Conservation (phyloP, 2,329 filamentous ascomycete species). For the Dothistroma pini region DNA sequence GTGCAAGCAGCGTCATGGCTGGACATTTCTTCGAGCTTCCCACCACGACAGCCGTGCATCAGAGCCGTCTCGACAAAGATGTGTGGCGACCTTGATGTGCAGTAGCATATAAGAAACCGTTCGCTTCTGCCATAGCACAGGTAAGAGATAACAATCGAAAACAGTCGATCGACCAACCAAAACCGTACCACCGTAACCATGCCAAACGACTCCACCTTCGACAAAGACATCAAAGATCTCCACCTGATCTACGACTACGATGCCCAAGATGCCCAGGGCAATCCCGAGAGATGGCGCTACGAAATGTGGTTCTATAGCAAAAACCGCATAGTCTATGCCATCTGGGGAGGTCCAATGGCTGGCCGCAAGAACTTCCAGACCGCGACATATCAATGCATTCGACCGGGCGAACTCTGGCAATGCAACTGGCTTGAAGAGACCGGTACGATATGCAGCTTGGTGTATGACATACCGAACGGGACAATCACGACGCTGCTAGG, state of each 20-base stretch:
- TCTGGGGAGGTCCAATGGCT: constrained; percentile 59
- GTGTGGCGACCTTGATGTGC: not conserved
- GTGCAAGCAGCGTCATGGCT: not conserved
- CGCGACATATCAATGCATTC: constrained; percentile 55
- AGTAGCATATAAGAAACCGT: not conserved
- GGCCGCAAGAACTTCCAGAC: constrained; percentile 53
- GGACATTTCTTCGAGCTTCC: not conserved
- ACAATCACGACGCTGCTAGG: constrained; percentile 52
- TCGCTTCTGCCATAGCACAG: not conserved
- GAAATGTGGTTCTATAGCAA: constrained; percentile 56
- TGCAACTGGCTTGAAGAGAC: constrained; percentile 61
- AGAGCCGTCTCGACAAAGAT: not conserved
- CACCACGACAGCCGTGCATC: not conserved
- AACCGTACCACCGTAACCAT: not conserved
- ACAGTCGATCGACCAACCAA: not conserved
- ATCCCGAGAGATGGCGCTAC: constrained; percentile 58
- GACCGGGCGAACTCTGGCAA: constrained; percentile 57
- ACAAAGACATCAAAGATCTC: constrained; percentile 51
- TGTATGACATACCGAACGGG: constrained; percentile 52
- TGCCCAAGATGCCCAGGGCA: constrained; percentile 43
- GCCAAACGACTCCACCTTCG: constrained; percentile 35
- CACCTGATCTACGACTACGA: constrained; percentile 58
- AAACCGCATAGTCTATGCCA: constrained; percentile 54
- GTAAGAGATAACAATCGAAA: not conserved
- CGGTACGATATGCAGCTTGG: constrained; percentile 53